Conservation (phyloP, 169 alveolate genomes). For the Miamiensis avidus region DNA sequence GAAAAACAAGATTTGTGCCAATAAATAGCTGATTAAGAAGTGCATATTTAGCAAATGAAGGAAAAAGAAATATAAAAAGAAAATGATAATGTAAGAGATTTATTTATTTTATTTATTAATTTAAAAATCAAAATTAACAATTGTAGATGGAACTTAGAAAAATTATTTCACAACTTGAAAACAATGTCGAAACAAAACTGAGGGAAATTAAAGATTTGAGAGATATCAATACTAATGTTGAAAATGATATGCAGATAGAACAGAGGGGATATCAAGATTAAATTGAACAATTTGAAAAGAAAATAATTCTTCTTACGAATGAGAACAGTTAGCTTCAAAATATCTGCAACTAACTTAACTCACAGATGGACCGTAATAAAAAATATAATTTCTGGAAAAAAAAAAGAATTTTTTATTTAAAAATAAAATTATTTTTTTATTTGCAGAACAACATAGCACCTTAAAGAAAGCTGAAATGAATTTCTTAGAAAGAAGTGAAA, state of each 20-base stretch:
- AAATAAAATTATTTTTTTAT: too few relatives aligned
- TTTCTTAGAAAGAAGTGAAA: slow-evolving; percentile 3
- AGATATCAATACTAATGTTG: background rate
- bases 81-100: background rate
- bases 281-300: background rate
- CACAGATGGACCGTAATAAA: background rate
- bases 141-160: background rate
- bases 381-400: too few relatives aligned
- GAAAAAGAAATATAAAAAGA: background rate
- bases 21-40: background rate
- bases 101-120: too few relatives aligned
- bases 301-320: too few relatives aligned
- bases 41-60: too few relatives aligned
- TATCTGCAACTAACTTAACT: too few relatives aligned
- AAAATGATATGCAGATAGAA: background rate
- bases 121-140: too few relatives aligned
- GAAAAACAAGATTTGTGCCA: background rate
- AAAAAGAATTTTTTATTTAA: background rate
- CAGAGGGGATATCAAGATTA: background rate
- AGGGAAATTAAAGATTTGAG: background rate
- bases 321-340: too few relatives aligned
- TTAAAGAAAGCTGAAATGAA: background rate
- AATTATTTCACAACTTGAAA: background rate
- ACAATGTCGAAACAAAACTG: too few relatives aligned
- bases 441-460: background rate